Evolutionary conservation across 768 basidiomycete genomes (phyloP), one percentile per base, ranked within the genome.

Genomic region (Neoboletus brunneissimus): DNA sequence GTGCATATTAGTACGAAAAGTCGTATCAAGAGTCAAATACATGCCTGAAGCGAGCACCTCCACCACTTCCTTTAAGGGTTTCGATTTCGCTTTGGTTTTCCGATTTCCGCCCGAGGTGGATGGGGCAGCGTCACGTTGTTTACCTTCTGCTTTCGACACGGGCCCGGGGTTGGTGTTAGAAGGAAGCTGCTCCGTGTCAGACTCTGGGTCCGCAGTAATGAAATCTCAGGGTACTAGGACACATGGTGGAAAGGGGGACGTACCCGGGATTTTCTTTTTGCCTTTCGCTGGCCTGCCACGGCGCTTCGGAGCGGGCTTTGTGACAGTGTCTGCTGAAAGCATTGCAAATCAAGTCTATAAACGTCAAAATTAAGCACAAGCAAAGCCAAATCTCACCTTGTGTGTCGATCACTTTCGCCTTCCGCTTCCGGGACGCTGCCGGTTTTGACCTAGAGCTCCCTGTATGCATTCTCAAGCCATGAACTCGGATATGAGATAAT

Each of bases 241-340:
- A 25, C 9, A 34, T 10, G 29, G 6, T 31, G 10, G 23, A 45
- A 40, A 15, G 16, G 20, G 13, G 11, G 11, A 51, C 56, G n/a
- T 5, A 58, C 66, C 48, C n/a, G 29, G 41, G 20, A 16, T 25
- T 34, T 58, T 65, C 38, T 52, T 48, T 52, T 62, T 62, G 3
- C 47, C 47, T 20, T 64, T 68, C 12, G 48, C 37, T 5, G 52
- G 56, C 20, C 51, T 51, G 7, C 59, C 56, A 40, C 56, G 59
- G 11, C 62, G 68, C 31, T 58, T 65, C 9, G 65, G 51, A 35
- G 57, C 16, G 37, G 65, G 53, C 22, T 57, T 54, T 29, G 44
- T 9, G 2, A 12, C 7, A 6, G 22, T 3, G 4, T 53, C 51
- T 9, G 29, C 63, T 63, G 31, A 44, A 35, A 34, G 10, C 2